Evolutionary conservation across 106 monocot genomes (phyloP).

Genomic region (Amphibolis antarctica): DNA sequence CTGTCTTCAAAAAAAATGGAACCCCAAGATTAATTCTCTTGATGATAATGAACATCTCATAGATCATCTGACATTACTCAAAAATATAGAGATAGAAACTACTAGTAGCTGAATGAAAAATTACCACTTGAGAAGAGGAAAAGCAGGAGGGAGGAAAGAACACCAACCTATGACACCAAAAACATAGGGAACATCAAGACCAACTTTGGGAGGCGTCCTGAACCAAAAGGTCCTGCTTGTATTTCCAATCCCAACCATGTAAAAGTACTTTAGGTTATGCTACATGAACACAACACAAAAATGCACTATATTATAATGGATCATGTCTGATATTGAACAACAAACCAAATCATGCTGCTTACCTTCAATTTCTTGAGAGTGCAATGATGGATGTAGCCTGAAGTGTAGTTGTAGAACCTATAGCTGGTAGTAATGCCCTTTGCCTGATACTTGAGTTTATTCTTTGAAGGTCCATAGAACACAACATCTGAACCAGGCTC

Average conservation of each 20-base stretch:
- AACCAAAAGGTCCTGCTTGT: constrained; percentile 49
- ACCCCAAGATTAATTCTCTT: too few species aligned
- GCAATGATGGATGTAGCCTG: constrained; percentile 87
- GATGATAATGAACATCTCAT: too few species aligned
- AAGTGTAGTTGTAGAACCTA: constrained; percentile 66
- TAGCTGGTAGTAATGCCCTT: constrained; percentile 35
- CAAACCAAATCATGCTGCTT: too few species aligned
- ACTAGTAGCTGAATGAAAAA: too few species aligned
- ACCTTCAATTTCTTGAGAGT: constrained; percentile 45
- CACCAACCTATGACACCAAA: constrained; percentile 22
- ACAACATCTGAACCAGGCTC: constrained; percentile 51
- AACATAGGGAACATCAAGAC: constrained; percentile 33
- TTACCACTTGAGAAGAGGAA: too few species aligned
- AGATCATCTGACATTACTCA: too few species aligned
- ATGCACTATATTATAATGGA: too few species aligned
- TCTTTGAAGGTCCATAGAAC: constrained; percentile 39
- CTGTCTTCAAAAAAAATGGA: too few species aligned
- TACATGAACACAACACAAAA: constrained; percentile 6
- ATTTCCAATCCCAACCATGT: constrained; percentile 15
- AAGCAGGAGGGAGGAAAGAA: too few species aligned
- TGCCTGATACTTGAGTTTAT: constrained; percentile 21
- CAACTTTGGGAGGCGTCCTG: constrained; percentile 56
- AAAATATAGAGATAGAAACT: too few species aligned
- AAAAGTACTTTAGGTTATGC: constrained; percentile 47
- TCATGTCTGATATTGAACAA: too few species aligned